These are phyloP conservation scores for Pyrus hybrid DNA, from an alignment of 331 rosid species.

Conservation along the genomic window DNA sequence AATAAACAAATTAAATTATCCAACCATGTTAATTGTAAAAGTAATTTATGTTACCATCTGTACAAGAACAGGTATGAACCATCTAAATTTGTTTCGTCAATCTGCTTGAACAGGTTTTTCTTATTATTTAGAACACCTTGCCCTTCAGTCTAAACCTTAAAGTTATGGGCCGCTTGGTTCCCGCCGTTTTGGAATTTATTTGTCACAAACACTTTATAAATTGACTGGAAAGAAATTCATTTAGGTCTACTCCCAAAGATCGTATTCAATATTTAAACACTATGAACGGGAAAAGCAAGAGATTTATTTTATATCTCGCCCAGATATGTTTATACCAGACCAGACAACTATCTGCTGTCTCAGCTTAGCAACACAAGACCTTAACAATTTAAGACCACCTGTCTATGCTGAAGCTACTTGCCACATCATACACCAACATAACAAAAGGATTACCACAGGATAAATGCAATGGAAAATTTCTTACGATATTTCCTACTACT, in stretches of 20 bases:
- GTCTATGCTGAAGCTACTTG: not conserved
- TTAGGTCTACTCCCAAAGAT: not conserved
- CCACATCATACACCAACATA: not conserved
- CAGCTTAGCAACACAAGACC: not conserved
- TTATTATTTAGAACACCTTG: no score
- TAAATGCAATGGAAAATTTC: not conserved
- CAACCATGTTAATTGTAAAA: no score
- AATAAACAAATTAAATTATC: not conserved
- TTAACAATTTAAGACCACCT: not conserved
- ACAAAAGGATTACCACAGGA: not conserved
- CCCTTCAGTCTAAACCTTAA: not conserved
- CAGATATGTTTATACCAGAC: not conserved
- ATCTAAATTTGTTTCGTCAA: not conserved
- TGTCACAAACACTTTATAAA: no score
- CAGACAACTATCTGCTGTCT: not conserved
- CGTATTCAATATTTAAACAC: not conserved
- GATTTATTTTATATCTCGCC: not conserved
- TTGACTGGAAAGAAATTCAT: not conserved
- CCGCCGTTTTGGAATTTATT: no score
- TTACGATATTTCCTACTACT: not conserved
- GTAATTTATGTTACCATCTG: no score
- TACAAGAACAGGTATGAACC: no score
- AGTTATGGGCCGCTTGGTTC: no score
- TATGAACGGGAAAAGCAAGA: not conserved
- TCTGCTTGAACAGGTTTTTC: not conserved